phyloP scores from a whole-genome alignment of 2,329 filamentous ascomycete species.

The Cladosporium sphaerospermum region DNA sequence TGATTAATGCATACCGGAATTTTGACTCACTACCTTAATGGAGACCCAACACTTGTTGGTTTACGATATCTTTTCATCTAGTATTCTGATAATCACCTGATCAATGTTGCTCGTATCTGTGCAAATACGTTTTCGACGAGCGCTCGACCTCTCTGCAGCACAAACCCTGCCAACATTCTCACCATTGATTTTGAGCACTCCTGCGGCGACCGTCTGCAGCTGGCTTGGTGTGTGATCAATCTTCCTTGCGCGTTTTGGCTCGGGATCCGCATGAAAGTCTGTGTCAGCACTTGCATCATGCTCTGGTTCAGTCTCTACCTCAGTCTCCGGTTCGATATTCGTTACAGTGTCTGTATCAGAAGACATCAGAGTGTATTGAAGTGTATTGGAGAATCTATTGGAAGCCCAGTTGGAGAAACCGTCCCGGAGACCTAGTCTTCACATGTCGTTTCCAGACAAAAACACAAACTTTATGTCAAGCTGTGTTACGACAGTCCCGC shows the following conservation, averaged over 20 bases:
- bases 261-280: background rate
- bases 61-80: no score
- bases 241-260: constrained; percentile 1
- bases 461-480: background rate
- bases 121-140: background rate
- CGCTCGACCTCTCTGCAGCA: background rate
- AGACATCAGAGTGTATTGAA: no score
- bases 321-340: background rate
- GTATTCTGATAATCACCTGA: no score
- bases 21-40: no score
- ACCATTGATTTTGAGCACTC: background rate
- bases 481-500: background rate
- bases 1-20: no score
- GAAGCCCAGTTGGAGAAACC: background rate
- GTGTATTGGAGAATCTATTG: no score
- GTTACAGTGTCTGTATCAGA: constrained; percentile 2
- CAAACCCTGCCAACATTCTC: background rate
- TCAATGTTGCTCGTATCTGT: background rate
- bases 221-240: background rate
- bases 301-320: background rate
- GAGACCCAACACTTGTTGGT: no score
- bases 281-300: constrained; percentile 1
- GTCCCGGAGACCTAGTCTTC: no score
- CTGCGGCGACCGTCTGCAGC: background rate
- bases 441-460: no score